A percentile compares a stretch with the other conserved stretches of the same genome.
These are phyloP conservation scores for Penicillium cinerascens DNA, from an alignment of 495 filamentous ascomycete species.

Conservation along the genomic window DNA sequence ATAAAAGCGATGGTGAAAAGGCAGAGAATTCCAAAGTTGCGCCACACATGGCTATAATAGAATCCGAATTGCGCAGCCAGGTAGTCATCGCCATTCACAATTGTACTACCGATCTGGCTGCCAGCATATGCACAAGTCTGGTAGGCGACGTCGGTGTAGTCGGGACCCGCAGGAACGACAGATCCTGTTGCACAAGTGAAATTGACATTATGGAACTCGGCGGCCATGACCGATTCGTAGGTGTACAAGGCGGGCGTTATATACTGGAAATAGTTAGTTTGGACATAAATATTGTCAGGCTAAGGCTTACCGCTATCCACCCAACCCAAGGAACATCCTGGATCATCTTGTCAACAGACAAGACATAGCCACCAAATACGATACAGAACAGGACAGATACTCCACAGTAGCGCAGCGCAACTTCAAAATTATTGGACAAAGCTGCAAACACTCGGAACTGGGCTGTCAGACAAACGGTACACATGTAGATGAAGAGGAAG, in stretches of 20 bases:
- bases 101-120: slow-evolving; percentile 43
- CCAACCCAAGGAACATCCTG: slow-evolving; percentile 38
- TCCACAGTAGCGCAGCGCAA: slow-evolving; percentile 36
- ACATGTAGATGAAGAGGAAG: slow-evolving; percentile 49
- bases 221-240: slow-evolving; percentile 61
- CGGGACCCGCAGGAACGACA: slow-evolving; percentile 56
- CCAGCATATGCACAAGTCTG: slow-evolving; percentile 59
- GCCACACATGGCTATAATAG: slow-evolving; percentile 55
- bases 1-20: slow-evolving; percentile 58
- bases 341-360: slow-evolving; percentile 36
- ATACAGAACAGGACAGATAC: slow-evolving; percentile 33
- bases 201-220: slow-evolving; percentile 46
- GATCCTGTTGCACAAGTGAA: slow-evolving; percentile 48
- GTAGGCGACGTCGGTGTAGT: slow-evolving; percentile 46
- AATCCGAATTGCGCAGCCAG: slow-evolving; percentile 53
- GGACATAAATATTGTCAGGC: background rate
- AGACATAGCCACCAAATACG: slow-evolving; percentile 37
- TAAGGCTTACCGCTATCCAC: slow-evolving; percentile 37
- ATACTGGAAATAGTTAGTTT: slow-evolving; percentile 17
- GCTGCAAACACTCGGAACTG: slow-evolving; percentile 46
- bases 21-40: slow-evolving; percentile 62
- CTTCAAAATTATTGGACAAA: slow-evolving; percentile 37
- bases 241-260: slow-evolving; percentile 69
- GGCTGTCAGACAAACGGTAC: slow-evolving; percentile 50
- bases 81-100: slow-evolving; percentile 52